phyloP scores from a whole-genome alignment of 257 asterid genomes.

The Avicennia marina region DNA sequence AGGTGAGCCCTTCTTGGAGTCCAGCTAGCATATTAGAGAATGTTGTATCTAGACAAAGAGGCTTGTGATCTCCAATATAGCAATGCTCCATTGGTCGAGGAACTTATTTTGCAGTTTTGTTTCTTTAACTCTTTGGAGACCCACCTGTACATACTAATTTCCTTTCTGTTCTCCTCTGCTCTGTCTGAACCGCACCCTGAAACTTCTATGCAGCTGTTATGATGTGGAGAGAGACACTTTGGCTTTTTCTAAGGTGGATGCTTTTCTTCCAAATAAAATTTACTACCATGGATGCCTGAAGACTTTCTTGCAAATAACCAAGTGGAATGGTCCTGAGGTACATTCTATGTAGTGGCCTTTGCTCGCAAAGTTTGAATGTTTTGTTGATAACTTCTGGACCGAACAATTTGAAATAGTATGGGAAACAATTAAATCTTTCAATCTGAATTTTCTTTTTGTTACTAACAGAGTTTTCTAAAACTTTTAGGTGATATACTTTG shows the following conservation, averaged over 20 bases:
- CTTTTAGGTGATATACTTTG: constrained; percentile 89
- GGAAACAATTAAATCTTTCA: background rate
- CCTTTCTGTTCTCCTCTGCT: background rate
- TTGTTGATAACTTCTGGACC: background rate
- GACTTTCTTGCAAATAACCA: constrained; percentile 82
- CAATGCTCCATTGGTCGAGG: background rate
- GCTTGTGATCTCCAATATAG: background rate
- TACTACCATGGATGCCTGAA: constrained; percentile 96
- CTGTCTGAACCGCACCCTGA: no score
- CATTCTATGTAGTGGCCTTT: constrained; percentile 9
- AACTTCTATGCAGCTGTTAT: constrained; percentile 53
- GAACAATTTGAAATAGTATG: background rate
- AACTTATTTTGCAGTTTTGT: constrained; percentile 1
- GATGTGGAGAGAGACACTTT: constrained; percentile 86
- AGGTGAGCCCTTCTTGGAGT: constrained; percentile 9
- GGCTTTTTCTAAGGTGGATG: constrained; percentile 83
- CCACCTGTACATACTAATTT: background rate
- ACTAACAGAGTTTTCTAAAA: constrained; percentile 9
- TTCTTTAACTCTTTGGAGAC: constrained; percentile 2
- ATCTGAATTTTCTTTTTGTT: background rate
- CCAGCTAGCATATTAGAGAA: background rate
- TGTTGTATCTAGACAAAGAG: background rate
- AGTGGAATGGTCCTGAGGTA: constrained; percentile 99
- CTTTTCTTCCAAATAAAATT: constrained; percentile 71
- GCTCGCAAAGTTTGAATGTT: background rate